Conservation (phyloP, 805 yeast species). For the Metschnikowia orientalis region DNA sequence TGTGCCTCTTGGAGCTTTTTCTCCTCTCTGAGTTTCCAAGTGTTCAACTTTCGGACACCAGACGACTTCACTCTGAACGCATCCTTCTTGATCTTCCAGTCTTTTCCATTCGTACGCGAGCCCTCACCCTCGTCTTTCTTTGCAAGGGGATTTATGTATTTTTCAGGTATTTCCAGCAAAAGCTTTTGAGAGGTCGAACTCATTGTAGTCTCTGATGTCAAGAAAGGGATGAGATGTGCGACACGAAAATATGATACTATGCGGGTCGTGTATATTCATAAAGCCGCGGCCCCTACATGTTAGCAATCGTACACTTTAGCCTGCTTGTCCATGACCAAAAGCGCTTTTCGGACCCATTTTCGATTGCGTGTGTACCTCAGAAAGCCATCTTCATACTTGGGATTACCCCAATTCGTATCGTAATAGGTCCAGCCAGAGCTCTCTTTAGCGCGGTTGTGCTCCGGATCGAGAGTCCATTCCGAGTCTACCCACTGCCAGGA, state of each 20-base stretch:
- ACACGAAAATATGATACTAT: constrained; percentile 1
- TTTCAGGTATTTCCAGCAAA: constrained; percentile 33
- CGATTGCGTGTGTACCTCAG: constrained; percentile 50
- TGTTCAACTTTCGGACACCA: constrained; percentile 47
- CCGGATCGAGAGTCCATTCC: constrained; percentile 45
- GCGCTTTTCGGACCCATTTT: constrained; percentile 48
- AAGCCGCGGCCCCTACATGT: too few relatives aligned
- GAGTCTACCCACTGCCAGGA: constrained; percentile 59
- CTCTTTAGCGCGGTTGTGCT: constrained; percentile 33
- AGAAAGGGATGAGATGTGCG: constrained; percentile 8
- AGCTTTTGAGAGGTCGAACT: constrained; percentile 27
- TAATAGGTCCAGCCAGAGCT: constrained; percentile 52
- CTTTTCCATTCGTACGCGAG: constrained; percentile 57
- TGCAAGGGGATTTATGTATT: constrained; percentile 30
- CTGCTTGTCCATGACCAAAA: constrained; percentile 22
- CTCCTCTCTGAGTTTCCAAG: constrained; percentile 66
- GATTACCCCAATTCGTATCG: constrained; percentile 48
- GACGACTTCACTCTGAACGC: constrained; percentile 61
- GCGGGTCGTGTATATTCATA: constrained; percentile 7
- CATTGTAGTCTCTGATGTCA: constrained; percentile 20
- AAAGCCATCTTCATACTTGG: constrained; percentile 40
- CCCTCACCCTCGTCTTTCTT: constrained; percentile 43
- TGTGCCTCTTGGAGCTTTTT: constrained; percentile 63
- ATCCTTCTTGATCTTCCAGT: constrained; percentile 65
- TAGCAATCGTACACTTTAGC: constrained; percentile 11